Conservation (phyloP, 352 stramenopile genomes). For the Globisporangium middletonii region DNA sequence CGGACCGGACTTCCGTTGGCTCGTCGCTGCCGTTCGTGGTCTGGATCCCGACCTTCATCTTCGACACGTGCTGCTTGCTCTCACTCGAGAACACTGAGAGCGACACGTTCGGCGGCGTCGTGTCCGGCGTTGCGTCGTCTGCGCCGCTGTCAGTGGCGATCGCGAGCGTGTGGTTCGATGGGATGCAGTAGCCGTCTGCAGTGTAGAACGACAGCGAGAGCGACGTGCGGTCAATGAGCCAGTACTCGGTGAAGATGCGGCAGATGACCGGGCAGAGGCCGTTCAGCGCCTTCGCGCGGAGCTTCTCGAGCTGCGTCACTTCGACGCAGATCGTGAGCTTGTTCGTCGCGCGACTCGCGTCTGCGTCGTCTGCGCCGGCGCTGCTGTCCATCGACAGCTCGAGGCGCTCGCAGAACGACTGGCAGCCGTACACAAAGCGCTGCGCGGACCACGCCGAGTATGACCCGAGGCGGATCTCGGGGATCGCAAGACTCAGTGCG, state of each 20-base stretch:
- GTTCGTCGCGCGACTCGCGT: conserved; percentile 21
- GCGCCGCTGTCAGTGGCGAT: conserved; percentile 10
- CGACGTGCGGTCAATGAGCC: conserved; percentile 76
- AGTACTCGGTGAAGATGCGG: conserved; percentile 78
- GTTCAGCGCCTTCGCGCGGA: conserved; percentile 35
- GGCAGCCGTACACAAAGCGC: conserved; percentile 64
- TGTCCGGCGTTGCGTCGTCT: background rate
- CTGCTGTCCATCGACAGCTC: conserved; percentile 48
- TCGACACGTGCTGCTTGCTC: conserved; percentile 54
- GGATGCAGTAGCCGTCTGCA: conserved; percentile 48
- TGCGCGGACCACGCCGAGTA: conserved; percentile 53
- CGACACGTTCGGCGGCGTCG: conserved; percentile 24
- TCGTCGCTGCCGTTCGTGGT: conserved; percentile 12
- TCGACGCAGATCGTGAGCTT: conserved; percentile 62
- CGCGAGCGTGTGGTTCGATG: conserved; percentile 32
- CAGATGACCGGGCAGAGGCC: conserved; percentile 54
- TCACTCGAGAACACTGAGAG: conserved; percentile 68
- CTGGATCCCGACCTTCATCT: conserved; percentile 74
- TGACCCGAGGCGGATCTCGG: conserved; percentile 42
- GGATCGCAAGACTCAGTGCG: conserved; percentile 65
- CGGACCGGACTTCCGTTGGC: conserved; percentile 51
- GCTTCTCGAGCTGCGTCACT: conserved; percentile 44
- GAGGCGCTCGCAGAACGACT: conserved; percentile 60
- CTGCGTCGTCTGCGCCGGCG: conserved; percentile 20
- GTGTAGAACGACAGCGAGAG: conserved; percentile 70